Evolutionary conservation across 129 eudicot species (phyloP).

Genomic region (Dittrichia graveolens): DNA sequence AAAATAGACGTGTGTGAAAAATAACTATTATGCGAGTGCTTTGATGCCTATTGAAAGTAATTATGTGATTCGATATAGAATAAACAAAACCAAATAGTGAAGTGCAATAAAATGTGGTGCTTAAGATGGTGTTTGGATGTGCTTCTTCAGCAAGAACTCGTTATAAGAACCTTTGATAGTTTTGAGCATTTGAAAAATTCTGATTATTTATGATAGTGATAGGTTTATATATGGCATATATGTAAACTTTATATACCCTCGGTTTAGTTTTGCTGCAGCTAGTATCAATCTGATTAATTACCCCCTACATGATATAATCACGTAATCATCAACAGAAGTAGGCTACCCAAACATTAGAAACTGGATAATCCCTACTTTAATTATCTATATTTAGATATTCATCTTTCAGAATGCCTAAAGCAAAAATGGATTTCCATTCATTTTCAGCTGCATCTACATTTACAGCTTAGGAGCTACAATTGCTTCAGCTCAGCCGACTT

Average conservation of each 20-base stretch:
- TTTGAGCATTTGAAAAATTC: background rate
- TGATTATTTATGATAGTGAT: background rate
- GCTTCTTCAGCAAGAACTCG: background rate
- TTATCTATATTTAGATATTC: too few species aligned
- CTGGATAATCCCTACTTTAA: background rate
- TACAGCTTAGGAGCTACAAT: too few species aligned
- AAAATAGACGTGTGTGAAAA: background rate
- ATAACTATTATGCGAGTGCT: slow-evolving; percentile 12
- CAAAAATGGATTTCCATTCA: too few species aligned
- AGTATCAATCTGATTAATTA: background rate
- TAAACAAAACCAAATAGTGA: background rate
- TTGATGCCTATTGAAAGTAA: background rate
- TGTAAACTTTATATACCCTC: background rate
- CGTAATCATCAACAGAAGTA: slow-evolving; percentile 1
- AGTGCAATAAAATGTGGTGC: background rate
- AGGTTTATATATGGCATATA: background rate
- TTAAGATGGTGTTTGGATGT: background rate
- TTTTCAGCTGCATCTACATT: too few species aligned
- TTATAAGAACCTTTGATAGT: background rate
- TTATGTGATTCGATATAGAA: background rate
- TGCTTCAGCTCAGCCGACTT: too few species aligned
- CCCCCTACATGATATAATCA: background rate
- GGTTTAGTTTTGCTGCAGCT: background rate
- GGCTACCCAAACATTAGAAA: background rate
- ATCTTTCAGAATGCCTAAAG: too few species aligned